Evolutionary conservation across 2,329 filamentous ascomycete species (phyloP).

Genomic region (Penicillium decumbens): DNA sequence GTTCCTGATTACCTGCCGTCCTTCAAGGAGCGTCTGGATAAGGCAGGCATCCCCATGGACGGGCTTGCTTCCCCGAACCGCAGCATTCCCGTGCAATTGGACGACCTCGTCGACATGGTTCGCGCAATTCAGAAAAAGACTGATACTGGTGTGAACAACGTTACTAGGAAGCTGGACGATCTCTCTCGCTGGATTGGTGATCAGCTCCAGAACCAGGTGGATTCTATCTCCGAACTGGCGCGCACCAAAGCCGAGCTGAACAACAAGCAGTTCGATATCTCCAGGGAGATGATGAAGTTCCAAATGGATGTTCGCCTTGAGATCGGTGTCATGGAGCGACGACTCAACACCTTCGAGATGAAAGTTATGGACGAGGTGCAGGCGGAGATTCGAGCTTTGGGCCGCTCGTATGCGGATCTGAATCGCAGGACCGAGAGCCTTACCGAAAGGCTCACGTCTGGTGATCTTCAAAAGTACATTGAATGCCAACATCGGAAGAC

Average conservation of each 20-base stretch:
- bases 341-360: constrained; percentile 8
- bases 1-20: constrained; percentile 3
- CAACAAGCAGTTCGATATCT: constrained; percentile 6
- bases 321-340: constrained; percentile 8
- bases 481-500: constrained; percentile 9
- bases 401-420: constrained; percentile 5
- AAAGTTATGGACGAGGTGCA: constrained; percentile 10
- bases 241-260: constrained; percentile 9
- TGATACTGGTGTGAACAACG: constrained; percentile 2
- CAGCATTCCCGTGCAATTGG: background rate
- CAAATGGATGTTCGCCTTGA: constrained; percentile 12
- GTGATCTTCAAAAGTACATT: constrained; percentile 6
- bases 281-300: constrained; percentile 10
- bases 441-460: background rate
- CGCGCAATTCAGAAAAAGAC: constrained; percentile 8
- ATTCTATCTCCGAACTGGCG: constrained; percentile 7
- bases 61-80: background rate
- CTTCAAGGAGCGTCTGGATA: constrained; percentile 11
- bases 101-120: constrained; percentile 12
- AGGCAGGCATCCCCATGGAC: background rate
- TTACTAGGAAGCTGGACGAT: constrained; percentile 10
- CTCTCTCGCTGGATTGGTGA: constrained; percentile 10
- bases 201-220: constrained; percentile 9
- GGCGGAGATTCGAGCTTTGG: constrained; percentile 6
- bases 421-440: constrained; percentile 4